These are phyloP conservation scores for Fonsecaea multimorphosa DNA, from an alignment of 2,329 filamentous ascomycete genomes.

Conservation along the genomic window DNA sequence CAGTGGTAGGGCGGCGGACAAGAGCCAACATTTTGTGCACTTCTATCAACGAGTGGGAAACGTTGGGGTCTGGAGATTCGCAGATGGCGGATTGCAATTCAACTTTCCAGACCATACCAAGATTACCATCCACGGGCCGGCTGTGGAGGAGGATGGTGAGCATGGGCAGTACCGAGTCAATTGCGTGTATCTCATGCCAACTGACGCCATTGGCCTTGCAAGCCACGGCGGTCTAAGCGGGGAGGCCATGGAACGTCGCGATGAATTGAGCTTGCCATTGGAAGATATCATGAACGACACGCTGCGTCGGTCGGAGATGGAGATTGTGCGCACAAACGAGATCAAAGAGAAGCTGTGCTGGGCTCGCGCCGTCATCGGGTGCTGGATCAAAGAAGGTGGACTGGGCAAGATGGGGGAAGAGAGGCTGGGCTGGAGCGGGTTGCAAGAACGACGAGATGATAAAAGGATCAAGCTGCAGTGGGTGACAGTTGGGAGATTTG, in stretches of 20 bases:
- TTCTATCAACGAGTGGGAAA: slow-evolving; percentile 60
- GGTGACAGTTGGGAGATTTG: slow-evolving; percentile 57
- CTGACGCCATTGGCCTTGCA: slow-evolving; percentile 52
- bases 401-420: slow-evolving; percentile 42
- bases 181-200: slow-evolving; percentile 56
- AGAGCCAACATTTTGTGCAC: slow-evolving; percentile 52
- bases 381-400: slow-evolving; percentile 43
- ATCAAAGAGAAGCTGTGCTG: slow-evolving; percentile 54
- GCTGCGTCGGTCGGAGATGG: slow-evolving; percentile 45
- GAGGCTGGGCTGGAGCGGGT: slow-evolving; percentile 41
- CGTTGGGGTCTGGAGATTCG: slow-evolving; percentile 61
- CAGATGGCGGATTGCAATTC: slow-evolving; percentile 58
- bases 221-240: slow-evolving; percentile 50
- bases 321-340: slow-evolving; percentile 53
- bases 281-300: slow-evolving; percentile 38
- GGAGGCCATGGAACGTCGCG: slow-evolving; percentile 46
- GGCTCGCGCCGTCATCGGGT: slow-evolving; percentile 49
- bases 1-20: slow-evolving; percentile 38
- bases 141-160: slow-evolving; percentile 16
- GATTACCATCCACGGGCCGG: slow-evolving; percentile 50
- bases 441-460: slow-evolving; percentile 52
- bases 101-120: slow-evolving; percentile 62
- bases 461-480: slow-evolving; percentile 58
- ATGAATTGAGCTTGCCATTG: slow-evolving; percentile 38
- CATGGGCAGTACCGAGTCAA: slow-evolving; percentile 46